A percentile compares a stretch with the other conserved stretches of the same genome.
Evolutionary conservation across 305 asterid species (phyloP).

Genomic region (Fraxinus paxiana): DNA sequence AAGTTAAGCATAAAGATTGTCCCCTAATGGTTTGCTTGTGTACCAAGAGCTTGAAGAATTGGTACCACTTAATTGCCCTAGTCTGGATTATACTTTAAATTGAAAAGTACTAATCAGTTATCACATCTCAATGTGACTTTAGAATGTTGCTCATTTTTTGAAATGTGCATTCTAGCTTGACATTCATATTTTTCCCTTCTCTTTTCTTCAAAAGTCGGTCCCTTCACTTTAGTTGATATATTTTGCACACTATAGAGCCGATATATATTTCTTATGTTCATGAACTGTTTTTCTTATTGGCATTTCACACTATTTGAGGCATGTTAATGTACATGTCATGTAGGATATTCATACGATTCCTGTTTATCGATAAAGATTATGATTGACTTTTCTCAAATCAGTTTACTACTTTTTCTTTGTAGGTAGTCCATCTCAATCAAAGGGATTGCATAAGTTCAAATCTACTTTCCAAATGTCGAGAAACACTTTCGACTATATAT

Average conservation of each 20-base stretch:
- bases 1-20: background rate
- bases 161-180: background rate
- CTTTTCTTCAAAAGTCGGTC: background rate
- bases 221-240: background rate
- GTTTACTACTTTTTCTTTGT: slow-evolving; percentile 21
- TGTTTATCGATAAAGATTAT: too few species aligned
- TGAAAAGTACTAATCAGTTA: background rate
- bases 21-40: background rate
- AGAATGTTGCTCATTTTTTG: background rate
- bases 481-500: slow-evolving; percentile 67
- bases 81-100: background rate
- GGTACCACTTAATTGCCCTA: background rate
- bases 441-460: slow-evolving; percentile 46
- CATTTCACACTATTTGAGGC: background rate
- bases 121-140: background rate
- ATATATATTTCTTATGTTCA: background rate
- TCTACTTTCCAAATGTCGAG: slow-evolving; percentile 59
- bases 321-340: too few species aligned
- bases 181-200: background rate
- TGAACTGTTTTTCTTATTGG: background rate
- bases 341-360: too few species aligned
- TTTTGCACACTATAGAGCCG: background rate
- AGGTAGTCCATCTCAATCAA: slow-evolving; percentile 56
- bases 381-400: background rate
- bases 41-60: background rate